phyloP scores from a whole-genome alignment of 2,329 filamentous ascomycete species.

The Neofusicoccum sp. region DNA sequence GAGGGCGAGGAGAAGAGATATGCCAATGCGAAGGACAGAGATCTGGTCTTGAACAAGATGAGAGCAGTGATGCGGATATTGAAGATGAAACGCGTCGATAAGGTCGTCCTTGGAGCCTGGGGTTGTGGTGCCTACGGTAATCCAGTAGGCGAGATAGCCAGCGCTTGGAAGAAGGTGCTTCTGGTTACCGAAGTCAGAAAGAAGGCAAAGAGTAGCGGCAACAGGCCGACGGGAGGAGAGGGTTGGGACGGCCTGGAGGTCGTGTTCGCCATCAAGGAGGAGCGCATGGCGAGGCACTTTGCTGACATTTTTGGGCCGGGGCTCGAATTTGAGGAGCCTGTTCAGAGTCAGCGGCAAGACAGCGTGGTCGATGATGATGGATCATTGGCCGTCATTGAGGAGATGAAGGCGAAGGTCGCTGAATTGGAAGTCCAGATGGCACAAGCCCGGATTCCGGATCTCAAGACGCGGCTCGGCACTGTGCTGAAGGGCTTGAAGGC shows the following conservation, averaged over 20 bases:
- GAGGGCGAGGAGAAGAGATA: conserved; percentile 39
- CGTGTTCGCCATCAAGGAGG: conserved; percentile 58
- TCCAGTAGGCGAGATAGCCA: conserved; percentile 58
- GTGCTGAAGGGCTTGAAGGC: conserved; percentile 32
- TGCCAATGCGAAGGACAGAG: conserved; percentile 49
- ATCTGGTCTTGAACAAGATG: conserved; percentile 56
- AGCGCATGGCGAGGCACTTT: conserved; percentile 54
- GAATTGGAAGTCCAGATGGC: conserved; percentile 36
- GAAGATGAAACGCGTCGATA: conserved; percentile 44
- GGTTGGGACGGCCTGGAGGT: conserved; percentile 51
- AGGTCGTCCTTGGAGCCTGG: conserved; percentile 62
- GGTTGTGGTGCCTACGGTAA: conserved; percentile 65
- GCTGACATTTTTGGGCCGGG: conserved; percentile 47
- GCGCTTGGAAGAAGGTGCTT: conserved; percentile 52
- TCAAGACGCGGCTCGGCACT: conserved; percentile 31
- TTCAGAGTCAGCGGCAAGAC: conserved; percentile 38
- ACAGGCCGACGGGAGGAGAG: conserved; percentile 25
- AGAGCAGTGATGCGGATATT: conserved; percentile 56
- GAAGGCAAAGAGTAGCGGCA: conserved; percentile 21
- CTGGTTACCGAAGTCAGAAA: conserved; percentile 27
- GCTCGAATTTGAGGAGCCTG: conserved; percentile 37
- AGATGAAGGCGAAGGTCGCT: conserved; percentile 33
- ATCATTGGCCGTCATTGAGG: conserved; percentile 26
- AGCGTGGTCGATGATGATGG: conserved; percentile 35
- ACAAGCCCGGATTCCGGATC: conserved; percentile 34